Evolutionary conservation across 352 stramenopile genomes (phyloP), one percentile per base, ranked within the genome.

Genomic region (Phytophthora agathidicida): DNA sequence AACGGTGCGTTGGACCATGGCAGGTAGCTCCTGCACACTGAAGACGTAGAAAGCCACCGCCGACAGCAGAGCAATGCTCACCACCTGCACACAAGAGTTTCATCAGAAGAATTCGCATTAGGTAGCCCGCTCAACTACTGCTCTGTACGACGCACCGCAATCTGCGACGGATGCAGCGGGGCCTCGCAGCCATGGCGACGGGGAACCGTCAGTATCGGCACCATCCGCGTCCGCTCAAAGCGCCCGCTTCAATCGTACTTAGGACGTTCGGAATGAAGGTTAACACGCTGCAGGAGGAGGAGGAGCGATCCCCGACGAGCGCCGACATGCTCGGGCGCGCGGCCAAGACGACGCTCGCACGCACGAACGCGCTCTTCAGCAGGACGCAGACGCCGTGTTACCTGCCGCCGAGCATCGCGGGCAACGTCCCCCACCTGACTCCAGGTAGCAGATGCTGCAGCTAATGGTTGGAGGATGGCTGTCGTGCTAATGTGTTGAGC

Each of bases 371-470:
- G 44, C 57, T 83, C 47, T 76, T 80, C 43, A 72, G 63, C 50
- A 51, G 52, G 20, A 69, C 64, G 31, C 72, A 58, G 31, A 90
- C 83, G 65, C 83, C 83, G 26, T 93, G 83, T 62, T 93, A 89
- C 67, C 59, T 93, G 19, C 81, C 83, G 26, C 67, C 83, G 17
- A 83, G 75, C 16, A 70, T 91, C 56, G 68, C 71, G 20, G 83
- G 81, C 46, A 89, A 84, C 50, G 68, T 91, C 27, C 81, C 83
- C 17, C 80, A 89, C 65, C 54, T 93, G 44, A 93, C 83, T 14
- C 82, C 80, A 65, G 78, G 78, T 86, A 60, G 9, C 38, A 24
- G 39, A 17, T 20, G 33, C 32, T 48, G n/a, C 17, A 10, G 20
- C 7, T 16, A 8, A 17, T 4, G 26, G 26, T 10, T 11, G 5